Conservation (phyloP, 257 asterid species). For the Gentiana straminea region DNA sequence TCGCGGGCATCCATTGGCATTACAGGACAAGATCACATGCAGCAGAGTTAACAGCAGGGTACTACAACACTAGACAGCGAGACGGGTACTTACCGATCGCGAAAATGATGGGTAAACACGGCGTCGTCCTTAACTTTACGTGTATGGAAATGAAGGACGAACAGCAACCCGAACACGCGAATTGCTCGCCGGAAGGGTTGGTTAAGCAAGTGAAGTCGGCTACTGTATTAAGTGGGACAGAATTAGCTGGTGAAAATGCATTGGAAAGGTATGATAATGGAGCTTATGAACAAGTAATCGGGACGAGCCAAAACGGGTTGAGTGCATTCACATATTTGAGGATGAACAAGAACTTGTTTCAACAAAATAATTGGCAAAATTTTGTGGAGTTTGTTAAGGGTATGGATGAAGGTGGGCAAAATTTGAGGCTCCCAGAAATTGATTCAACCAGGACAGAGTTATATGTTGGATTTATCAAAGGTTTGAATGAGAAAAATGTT, state of each 20-base stretch:
- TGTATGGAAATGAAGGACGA: constrained; percentile 93
- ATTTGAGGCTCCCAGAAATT: constrained; percentile 38
- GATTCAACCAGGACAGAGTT: constrained; percentile 62
- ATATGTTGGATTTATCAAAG: constrained; percentile 50
- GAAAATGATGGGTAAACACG: constrained; percentile 58
- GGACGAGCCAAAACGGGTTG: constrained; percentile 59
- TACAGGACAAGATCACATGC: constrained; percentile 88
- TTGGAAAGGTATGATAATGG: constrained; percentile 71
- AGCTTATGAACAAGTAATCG: constrained; percentile 61
- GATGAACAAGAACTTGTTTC: constrained; percentile 73
- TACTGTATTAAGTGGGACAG: constrained; percentile 43
- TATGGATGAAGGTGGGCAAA: constrained; percentile 66
- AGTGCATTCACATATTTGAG: constrained; percentile 74
- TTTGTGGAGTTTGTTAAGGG: constrained; percentile 59
- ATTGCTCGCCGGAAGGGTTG: constrained; percentile 84
- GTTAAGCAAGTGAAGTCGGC: constrained; percentile 81
- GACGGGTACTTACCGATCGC: constrained; percentile 88
- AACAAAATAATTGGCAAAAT: constrained; percentile 68
- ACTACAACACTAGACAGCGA: constrained; percentile 62
- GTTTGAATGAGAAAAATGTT: constrained; percentile 18
- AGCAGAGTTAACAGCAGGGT: constrained; percentile 82
- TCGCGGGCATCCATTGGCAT: constrained; percentile 94
- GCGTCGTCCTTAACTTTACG: constrained; percentile 62
- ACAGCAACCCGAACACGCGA: constrained; percentile 64
- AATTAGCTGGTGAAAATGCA: constrained; percentile 93